Percentiles rank a stretch among this genome's conserved stretches.
These are phyloP conservation scores for Cokeromyces recurvatus DNA, from an alignment of 371 early-diverging fungal genomes.

Conservation along the genomic window DNA sequence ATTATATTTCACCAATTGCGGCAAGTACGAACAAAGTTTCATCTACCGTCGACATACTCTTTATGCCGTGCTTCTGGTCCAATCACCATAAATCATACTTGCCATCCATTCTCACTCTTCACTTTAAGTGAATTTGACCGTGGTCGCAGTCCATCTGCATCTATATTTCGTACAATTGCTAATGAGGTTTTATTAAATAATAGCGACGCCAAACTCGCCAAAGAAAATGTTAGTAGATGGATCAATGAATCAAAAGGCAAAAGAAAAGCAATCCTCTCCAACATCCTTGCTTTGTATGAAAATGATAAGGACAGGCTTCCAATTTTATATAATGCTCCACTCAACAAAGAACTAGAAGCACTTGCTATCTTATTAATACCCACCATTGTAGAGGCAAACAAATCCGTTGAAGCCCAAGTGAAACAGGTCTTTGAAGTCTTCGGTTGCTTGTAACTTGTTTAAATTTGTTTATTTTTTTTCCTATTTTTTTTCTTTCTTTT, in stretches of 20 bases:
- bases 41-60: conserved; percentile 1
- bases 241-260: conserved; percentile 2
- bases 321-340: background rate
- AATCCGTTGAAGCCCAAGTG: conserved; percentile 6
- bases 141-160: conserved; percentile 7
- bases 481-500: background rate
- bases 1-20: background rate
- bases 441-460: conserved; percentile 5
- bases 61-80: conserved; percentile 5
- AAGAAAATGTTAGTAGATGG: conserved; percentile 1
- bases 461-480: conserved; percentile 1
- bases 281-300: conserved; percentile 1
- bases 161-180: conserved; percentile 4
- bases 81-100: background rate
- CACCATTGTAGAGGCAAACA: too few relatives aligned
- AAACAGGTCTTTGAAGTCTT: conserved; percentile 7
- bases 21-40: conserved; percentile 1
- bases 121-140: conserved; percentile 12
- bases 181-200: conserved; percentile 7
- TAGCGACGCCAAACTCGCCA: conserved; percentile 5
- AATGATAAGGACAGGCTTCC: too few relatives aligned
- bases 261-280: conserved; percentile 1
- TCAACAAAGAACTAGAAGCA: conserved; percentile 1
- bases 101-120: conserved; percentile 15
- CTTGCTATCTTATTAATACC: conserved; percentile 2